Conservation (phyloP, 2,329 filamentous ascomycete genomes). For the Teratosphaeriaceae sp. region DNA sequence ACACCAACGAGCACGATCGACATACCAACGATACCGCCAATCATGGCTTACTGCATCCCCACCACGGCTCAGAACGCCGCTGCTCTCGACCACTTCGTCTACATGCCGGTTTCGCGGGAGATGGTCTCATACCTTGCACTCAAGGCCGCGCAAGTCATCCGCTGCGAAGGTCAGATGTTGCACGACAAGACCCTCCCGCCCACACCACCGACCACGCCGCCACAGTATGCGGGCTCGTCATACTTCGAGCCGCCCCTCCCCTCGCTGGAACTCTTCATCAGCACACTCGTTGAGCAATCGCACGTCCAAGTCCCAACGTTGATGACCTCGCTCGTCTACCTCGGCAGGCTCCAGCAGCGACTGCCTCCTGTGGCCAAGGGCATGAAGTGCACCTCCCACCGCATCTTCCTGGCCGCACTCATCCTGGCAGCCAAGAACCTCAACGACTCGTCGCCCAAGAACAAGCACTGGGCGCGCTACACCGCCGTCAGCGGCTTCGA, state of each 20-base stretch:
- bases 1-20: slow-evolving; percentile 8
- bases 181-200: slow-evolving; percentile 46
- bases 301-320: slow-evolving; percentile 96
- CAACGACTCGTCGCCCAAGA: slow-evolving; percentile 98
- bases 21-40: slow-evolving; percentile 15
- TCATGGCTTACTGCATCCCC: slow-evolving; percentile 40
- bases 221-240: slow-evolving; percentile 41
- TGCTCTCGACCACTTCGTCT: slow-evolving; percentile 75
- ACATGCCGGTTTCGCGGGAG: slow-evolving; percentile 63
- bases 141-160: slow-evolving; percentile 70
- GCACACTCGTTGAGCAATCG: slow-evolving; percentile 79
- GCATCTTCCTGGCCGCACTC: slow-evolving; percentile 87
- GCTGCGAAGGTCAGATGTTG: slow-evolving; percentile 55
- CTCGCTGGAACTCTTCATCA: slow-evolving; percentile 84
- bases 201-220: slow-evolving; percentile 55
- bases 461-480: slow-evolving; percentile 99
- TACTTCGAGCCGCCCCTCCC: slow-evolving; percentile 56
- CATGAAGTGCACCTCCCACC: slow-evolving; percentile 91
- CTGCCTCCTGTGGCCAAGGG: slow-evolving; percentile 94
- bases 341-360: slow-evolving; percentile 72
- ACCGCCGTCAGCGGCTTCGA: slow-evolving; percentile 66
- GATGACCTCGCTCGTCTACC: slow-evolving; percentile 95
- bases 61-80: slow-evolving; percentile 54
- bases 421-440: slow-evolving; percentile 92
- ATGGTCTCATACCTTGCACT: slow-evolving; percentile 74